Evolutionary conservation across 495 filamentous ascomycete genomes (phyloP).

Genomic region (Halenospora varia): DNA sequence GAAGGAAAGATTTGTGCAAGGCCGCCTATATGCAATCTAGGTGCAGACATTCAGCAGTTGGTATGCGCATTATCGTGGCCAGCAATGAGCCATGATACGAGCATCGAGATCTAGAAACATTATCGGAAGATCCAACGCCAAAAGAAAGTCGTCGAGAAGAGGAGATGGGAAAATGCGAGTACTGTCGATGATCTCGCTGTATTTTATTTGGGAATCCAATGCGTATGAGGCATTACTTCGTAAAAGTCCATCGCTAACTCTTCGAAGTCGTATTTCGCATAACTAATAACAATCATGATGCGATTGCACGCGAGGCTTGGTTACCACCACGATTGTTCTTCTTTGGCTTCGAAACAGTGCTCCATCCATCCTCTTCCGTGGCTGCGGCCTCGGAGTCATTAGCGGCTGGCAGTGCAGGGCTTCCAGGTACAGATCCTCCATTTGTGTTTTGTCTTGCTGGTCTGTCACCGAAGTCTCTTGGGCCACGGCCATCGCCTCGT

Average conservation of each 20-base stretch:
- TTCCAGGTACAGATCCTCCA: constrained; percentile 29
- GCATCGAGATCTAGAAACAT: constrained; percentile 22
- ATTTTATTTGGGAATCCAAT: constrained; percentile 19
- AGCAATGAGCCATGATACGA: constrained; percentile 7
- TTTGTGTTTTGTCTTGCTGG: constrained; percentile 36
- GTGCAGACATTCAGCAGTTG: constrained; percentile 11
- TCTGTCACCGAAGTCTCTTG: constrained; percentile 33
- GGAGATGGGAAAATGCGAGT: constrained; percentile 11
- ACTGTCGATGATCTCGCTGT: constrained; percentile 8
- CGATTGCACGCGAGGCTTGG: constrained; percentile 27
- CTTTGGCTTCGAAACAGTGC: constrained; percentile 59
- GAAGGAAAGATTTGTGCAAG: constrained; percentile 17
- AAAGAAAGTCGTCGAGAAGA: constrained; percentile 27
- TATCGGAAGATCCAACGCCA: constrained; percentile 28
- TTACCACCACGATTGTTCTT: constrained; percentile 40
- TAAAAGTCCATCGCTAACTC: not conserved
- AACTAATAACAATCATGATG: constrained; percentile 16
- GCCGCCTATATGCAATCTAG: constrained; percentile 24
- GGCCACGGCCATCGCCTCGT: constrained; percentile 35
- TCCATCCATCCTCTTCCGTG: constrained; percentile 72
- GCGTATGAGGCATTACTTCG: not conserved
- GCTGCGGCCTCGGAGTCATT: constrained; percentile 31
- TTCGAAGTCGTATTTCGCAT: constrained; percentile 9
- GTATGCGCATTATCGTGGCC: constrained; percentile 10
- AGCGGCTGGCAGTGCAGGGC: constrained; percentile 30